Conservation (phyloP, 345 rosid species). For the Moringa oleifera region DNA sequence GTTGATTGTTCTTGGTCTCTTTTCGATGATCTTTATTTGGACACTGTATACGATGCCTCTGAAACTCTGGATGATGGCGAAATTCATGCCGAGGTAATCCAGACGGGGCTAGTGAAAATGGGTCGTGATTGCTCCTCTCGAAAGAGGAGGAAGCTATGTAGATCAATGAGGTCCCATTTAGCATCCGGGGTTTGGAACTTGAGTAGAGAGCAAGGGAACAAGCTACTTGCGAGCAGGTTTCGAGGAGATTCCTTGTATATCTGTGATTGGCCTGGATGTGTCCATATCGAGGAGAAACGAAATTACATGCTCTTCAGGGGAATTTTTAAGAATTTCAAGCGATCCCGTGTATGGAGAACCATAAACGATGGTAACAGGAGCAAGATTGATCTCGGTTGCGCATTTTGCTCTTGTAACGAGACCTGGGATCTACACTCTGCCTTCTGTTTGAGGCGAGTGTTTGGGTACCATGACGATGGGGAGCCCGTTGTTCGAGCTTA, state of each 20-base stretch:
- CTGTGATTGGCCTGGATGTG: conserved; percentile 93
- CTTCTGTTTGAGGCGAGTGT: conserved; percentile 75
- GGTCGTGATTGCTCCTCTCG: conserved; percentile 20
- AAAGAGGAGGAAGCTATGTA: conserved; percentile 45
- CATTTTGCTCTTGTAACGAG: conserved; percentile 66
- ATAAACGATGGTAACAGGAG: conserved; percentile 61
- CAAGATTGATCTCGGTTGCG: conserved; percentile 63
- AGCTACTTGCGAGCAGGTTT: conserved; percentile 84
- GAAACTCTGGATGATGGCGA: conserved; percentile 31
- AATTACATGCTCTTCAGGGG: conserved; percentile 91
- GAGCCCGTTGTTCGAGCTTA: conserved; percentile 95
- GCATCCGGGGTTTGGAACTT: conserved; percentile 72
- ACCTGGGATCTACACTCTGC: conserved; percentile 92
- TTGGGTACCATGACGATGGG: conserved; percentile 86
- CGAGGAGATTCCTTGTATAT: conserved; percentile 80
- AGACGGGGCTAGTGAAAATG: conserved; percentile 18
- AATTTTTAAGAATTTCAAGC: conserved; percentile 80
- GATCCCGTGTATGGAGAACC: conserved; percentile 82
- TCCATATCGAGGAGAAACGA: conserved; percentile 75
- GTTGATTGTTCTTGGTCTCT: conserved; percentile 60
- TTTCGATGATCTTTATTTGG: conserved; percentile 74
- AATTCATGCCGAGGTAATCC: conserved; percentile 15
- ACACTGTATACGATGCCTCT: conserved; percentile 43
- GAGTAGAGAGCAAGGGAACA: conserved; percentile 83
- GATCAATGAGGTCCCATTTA: conserved; percentile 57